Percentiles rank a stretch among this genome's conserved stretches.
Conservation (phyloP, 2,329 filamentous ascomycete genomes). For the Colletotrichum orbiculare region DNA sequence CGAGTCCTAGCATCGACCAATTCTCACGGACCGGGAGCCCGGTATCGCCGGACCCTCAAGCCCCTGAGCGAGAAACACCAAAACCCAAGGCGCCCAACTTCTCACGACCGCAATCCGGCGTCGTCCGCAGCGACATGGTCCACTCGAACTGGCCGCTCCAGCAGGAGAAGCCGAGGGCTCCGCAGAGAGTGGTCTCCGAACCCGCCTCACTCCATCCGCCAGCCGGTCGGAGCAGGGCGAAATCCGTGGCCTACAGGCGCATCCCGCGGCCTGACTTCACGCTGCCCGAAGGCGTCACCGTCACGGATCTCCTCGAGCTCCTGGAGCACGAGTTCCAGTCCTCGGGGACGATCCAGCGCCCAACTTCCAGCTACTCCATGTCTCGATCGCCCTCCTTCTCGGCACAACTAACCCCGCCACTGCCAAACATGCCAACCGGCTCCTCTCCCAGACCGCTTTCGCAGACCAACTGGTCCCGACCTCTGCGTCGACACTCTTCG, state of each 20-base stretch:
- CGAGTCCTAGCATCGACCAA: background rate
- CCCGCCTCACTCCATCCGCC: background rate
- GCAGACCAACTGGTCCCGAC: conserved; percentile 3
- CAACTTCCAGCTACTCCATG: conserved; percentile 1
- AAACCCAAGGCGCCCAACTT: background rate
- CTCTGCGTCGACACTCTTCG: conserved; percentile 21
- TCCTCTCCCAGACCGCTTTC: background rate
- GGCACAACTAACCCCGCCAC: background rate
- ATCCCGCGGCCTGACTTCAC: conserved; percentile 30
- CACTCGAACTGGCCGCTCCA: background rate
- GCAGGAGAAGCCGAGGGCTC: background rate
- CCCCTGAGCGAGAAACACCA: background rate
- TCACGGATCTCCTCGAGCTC: conserved; percentile 30
- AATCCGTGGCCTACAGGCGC: conserved; percentile 22
- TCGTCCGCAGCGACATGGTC: background rate
- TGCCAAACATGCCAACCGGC: background rate
- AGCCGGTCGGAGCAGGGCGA: background rate
- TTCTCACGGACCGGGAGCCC: background rate
- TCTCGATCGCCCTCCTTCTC: conserved; percentile 13
- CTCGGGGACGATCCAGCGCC: background rate
- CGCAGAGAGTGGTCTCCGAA: background rate
- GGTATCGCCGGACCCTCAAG: conserved; percentile 1
- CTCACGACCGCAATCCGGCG: background rate
- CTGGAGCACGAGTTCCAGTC: conserved; percentile 30
- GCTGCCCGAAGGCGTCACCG: conserved; percentile 22